phyloP scores from a whole-genome alignment of 2,329 filamentous ascomycete species.

The Claviceps maximensis region DNA sequence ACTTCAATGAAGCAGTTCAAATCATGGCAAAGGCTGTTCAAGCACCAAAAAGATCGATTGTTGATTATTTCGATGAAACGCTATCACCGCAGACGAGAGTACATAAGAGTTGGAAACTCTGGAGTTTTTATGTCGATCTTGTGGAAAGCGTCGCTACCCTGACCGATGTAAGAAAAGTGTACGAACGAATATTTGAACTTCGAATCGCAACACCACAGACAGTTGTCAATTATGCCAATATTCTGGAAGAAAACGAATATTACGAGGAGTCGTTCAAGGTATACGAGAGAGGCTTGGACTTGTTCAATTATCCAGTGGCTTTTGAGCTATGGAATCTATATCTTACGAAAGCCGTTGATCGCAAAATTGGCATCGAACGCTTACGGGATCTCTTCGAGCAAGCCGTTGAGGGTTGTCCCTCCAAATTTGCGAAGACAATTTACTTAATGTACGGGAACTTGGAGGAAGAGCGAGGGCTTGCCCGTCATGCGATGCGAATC shows the following conservation, averaged over 20 bases:
- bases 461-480: constrained; percentile 88
- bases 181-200: constrained; percentile 95
- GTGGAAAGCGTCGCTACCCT: constrained; percentile 87
- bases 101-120: constrained; percentile 98
- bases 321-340: constrained; percentile 99
- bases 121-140: constrained; percentile 98
- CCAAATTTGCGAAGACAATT: constrained; percentile 88
- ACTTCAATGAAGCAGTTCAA: constrained; percentile 85
- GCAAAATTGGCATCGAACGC: constrained; percentile 89
- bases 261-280: constrained; percentile 97
- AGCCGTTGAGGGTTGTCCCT: constrained; percentile 84
- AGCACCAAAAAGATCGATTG: constrained; percentile 89
- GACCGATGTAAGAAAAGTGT: constrained; percentile 86
- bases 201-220: constrained; percentile 96
- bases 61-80: constrained; percentile 98
- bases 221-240: constrained; percentile 94
- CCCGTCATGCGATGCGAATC: constrained; percentile 95
- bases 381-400: constrained; percentile 94
- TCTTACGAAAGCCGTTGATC: constrained; percentile 90
- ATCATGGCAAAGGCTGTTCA: constrained; percentile 97
- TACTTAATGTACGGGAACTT: constrained; percentile 98
- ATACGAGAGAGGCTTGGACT: constrained; percentile 87
- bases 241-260: constrained; percentile 88
- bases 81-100: constrained; percentile 89
- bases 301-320: constrained; percentile 97